Evolutionary conservation across 2,329 filamentous ascomycete species (phyloP).

Genomic region (Fusarium albidum): DNA sequence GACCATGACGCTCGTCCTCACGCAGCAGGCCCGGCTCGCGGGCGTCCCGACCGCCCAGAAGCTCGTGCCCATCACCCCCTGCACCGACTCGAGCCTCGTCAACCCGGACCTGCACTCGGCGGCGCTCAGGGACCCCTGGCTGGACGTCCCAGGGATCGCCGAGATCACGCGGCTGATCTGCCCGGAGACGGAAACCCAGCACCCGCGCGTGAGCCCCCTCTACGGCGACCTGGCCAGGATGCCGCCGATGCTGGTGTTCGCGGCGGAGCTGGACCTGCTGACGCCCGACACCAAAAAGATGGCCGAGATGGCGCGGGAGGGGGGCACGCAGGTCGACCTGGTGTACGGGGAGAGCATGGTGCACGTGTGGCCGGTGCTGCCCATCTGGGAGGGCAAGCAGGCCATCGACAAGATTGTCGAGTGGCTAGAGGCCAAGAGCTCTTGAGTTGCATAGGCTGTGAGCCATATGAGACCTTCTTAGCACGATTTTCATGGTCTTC

Average conservation of each 20-base stretch:
- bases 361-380: slow-evolving; percentile 44
- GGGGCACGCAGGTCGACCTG: slow-evolving; percentile 39
- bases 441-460: slow-evolving; percentile 7
- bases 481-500: no score
- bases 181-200: slow-evolving; percentile 37
- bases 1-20: slow-evolving; percentile 43
- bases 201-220: slow-evolving; percentile 42
- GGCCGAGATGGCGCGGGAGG: slow-evolving; percentile 37
- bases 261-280: slow-evolving; percentile 41
- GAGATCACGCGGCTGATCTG: slow-evolving; percentile 40
- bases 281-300: slow-evolving; percentile 41
- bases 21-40: slow-evolving; percentile 39
- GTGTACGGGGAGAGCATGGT: slow-evolving; percentile 44
- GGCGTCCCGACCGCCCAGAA: slow-evolving; percentile 38
- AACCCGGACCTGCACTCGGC: slow-evolving; percentile 40
- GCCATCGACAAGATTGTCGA: slow-evolving; percentile 40
- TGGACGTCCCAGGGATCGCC: slow-evolving; percentile 39
- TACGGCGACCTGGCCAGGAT: slow-evolving; percentile 40
- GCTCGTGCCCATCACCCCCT: slow-evolving; percentile 43
- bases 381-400: slow-evolving; percentile 39
- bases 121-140: slow-evolving; percentile 39
- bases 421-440: slow-evolving; percentile 35
- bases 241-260: slow-evolving; percentile 43
- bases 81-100: slow-evolving; percentile 40
- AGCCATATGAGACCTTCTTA: no score